Conservation (phyloP, 306 rosid genomes). For the Quercus glauca region DNA sequence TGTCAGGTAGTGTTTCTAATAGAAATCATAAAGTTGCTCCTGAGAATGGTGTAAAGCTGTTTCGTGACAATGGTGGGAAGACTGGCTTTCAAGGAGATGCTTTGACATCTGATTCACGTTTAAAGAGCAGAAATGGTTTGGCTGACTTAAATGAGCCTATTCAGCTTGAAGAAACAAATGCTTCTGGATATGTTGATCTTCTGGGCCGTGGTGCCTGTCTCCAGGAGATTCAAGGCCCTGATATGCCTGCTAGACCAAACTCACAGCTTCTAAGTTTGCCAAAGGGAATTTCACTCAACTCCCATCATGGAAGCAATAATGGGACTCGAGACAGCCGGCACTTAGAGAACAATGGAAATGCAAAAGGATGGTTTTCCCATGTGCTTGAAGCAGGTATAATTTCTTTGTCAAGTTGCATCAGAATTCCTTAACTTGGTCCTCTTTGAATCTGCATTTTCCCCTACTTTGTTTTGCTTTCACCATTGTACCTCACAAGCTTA, state of each 20-base stretch:
- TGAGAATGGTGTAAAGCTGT: conserved; percentile 39
- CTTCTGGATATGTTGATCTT: conserved; percentile 38
- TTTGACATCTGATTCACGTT: conserved; percentile 42
- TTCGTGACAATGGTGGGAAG: conserved; percentile 41
- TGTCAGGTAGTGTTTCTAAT: conserved; percentile 39
- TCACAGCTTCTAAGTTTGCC: conserved; percentile 39
- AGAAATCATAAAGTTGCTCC: conserved; percentile 34
- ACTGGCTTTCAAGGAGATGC: conserved; percentile 38
- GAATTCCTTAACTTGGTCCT: background rate
- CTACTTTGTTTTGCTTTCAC: no score
- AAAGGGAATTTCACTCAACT: conserved; percentile 42
- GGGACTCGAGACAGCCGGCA: conserved; percentile 31
- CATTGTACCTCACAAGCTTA: no score
- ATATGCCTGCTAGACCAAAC: conserved; percentile 42
- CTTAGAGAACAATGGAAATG: conserved; percentile 51
- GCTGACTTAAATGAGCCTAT: conserved; percentile 84
- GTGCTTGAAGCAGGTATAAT: conserved; percentile 68
- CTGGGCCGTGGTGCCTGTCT: conserved; percentile 30
- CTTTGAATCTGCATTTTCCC: background rate
- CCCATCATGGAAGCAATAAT: conserved; percentile 40
- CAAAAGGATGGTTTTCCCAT: conserved; percentile 49
- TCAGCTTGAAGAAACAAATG: conserved; percentile 65
- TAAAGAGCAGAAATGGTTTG: conserved; percentile 55
- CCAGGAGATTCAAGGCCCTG: conserved; percentile 42
- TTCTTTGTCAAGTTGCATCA: conserved; percentile 20